Evolutionary conservation across 2,329 filamentous ascomycete species (phyloP).

Genomic region (Chaetomium globosum): DNA sequence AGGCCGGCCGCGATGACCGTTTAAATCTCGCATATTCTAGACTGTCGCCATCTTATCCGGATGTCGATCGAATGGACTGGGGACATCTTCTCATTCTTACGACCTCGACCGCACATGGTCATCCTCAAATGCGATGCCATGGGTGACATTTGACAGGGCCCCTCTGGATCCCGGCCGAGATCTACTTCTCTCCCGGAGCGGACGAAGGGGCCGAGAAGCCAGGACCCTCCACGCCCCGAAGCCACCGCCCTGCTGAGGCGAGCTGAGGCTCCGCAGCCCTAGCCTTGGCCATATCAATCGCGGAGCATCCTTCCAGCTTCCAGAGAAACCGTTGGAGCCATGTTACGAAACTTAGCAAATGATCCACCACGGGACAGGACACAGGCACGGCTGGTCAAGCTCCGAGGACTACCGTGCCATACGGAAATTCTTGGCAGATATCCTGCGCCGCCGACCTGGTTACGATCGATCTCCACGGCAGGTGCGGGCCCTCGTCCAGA

Average conservation of each 20-base stretch:
- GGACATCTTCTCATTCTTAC: not conserved
- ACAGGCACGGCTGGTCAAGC: slow-evolving; percentile 16
- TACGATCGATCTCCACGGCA: slow-evolving; percentile 20
- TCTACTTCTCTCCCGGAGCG: not conserved
- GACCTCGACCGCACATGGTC: not conserved
- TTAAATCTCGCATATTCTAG: slow-evolving; percentile 22
- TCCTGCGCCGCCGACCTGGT: slow-evolving; percentile 16
- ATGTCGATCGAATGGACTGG: not conserved
- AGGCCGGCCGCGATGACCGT: slow-evolving; percentile 1
- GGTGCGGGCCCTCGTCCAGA: not conserved
- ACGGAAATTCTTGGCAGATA: slow-evolving; percentile 10
- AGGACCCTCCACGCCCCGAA: not conserved
- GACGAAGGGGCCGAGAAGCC: slow-evolving; percentile 27
- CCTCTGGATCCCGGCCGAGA: slow-evolving; percentile 2
- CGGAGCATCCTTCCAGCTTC: not conserved
- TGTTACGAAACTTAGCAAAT: not conserved
- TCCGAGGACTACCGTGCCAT: slow-evolving; percentile 24
- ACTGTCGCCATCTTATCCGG: slow-evolving; percentile 25
- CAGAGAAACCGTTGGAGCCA: slow-evolving; percentile 6
- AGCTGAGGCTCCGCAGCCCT: slow-evolving; percentile 29
- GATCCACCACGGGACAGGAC: slow-evolving; percentile 7
- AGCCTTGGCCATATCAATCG: slow-evolving; percentile 15
- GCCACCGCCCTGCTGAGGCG: slow-evolving; percentile 23
- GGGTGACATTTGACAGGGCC: not conserved
- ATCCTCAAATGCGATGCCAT: slow-evolving; percentile 4